Conservation (phyloP, 2,329 filamentous ascomycete genomes). For the Alternaria conjuncta region DNA sequence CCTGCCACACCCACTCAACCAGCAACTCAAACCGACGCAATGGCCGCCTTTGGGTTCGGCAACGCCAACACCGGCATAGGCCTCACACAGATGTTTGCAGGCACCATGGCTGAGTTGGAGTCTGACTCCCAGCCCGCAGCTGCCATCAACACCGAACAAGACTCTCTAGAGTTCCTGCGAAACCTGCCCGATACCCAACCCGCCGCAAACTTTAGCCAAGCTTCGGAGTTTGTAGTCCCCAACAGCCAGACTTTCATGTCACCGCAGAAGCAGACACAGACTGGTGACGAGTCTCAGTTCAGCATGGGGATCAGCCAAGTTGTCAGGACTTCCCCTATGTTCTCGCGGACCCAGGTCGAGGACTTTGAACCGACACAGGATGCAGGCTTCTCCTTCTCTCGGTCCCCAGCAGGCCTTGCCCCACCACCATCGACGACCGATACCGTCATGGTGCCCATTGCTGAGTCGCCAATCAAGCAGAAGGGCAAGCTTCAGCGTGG, state of each 20-base stretch:
- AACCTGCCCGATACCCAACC: slow-evolving; percentile 65
- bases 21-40: slow-evolving; percentile 37
- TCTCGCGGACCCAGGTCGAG: slow-evolving; percentile 66
- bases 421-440: slow-evolving; percentile 72
- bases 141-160: slow-evolving; percentile 48
- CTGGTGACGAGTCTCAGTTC: slow-evolving; percentile 29
- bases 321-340: slow-evolving; percentile 36
- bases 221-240: slow-evolving; percentile 63
- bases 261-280: slow-evolving; percentile 33
- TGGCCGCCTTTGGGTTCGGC: slow-evolving; percentile 51
- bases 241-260: slow-evolving; percentile 59
- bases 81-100: slow-evolving; percentile 88
- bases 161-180: slow-evolving; percentile 59
- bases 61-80: slow-evolving; percentile 62
- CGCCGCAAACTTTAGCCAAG: slow-evolving; percentile 61
- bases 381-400: slow-evolving; percentile 72
- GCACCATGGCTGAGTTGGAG: slow-evolving; percentile 76
- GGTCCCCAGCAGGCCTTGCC: slow-evolving; percentile 70
- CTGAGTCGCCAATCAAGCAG: slow-evolving; percentile 71
- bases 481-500: slow-evolving; percentile 63
- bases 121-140: slow-evolving; percentile 45
- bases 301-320: slow-evolving; percentile 47
- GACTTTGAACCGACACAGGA: slow-evolving; percentile 83
- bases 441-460: slow-evolving; percentile 64
- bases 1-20: slow-evolving; percentile 29